Evolutionary conservation across 148 eudicot genomes (phyloP).

Genomic region (Cornus florida): DNA sequence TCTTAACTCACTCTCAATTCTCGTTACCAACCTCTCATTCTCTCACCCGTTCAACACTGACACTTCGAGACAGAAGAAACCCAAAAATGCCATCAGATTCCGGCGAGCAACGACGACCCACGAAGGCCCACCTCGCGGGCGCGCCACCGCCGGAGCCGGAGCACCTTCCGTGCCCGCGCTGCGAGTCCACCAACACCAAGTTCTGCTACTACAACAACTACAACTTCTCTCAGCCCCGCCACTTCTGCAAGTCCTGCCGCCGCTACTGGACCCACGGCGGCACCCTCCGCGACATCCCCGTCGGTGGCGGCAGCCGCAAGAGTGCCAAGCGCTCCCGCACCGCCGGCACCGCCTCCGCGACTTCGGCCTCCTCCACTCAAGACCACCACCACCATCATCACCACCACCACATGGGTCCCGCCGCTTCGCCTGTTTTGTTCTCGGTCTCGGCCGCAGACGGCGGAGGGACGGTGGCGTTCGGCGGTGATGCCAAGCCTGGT

Average conservation of each 20-base stretch:
- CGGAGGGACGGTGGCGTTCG: slow-evolving; percentile 11
- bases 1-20: background rate
- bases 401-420: slow-evolving; percentile 10
- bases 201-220: slow-evolving; percentile 94
- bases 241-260: slow-evolving; percentile 85
- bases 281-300: slow-evolving; percentile 71
- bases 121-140: slow-evolving; percentile 25
- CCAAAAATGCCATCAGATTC: slow-evolving; percentile 29
- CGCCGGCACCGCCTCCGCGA: slow-evolving; percentile 1
- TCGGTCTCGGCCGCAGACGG: slow-evolving; percentile 14
- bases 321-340: slow-evolving; percentile 63
- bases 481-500: slow-evolving; percentile 5
- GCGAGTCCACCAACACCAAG: slow-evolving; percentile 66
- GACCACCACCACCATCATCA: slow-evolving; percentile 18
- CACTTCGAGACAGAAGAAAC: background rate
- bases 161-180: slow-evolving; percentile 71
- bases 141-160: slow-evolving; percentile 51
- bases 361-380: slow-evolving; percentile 16
- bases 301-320: slow-evolving; percentile 72
- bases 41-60: background rate
- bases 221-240: slow-evolving; percentile 82
- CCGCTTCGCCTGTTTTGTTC: slow-evolving; percentile 6
- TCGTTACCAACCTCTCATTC: background rate
- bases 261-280: slow-evolving; percentile 91
- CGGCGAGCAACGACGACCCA: slow-evolving; percentile 17